Conservation (phyloP, 2,329 filamentous ascomycete species). For the Lizonia empirigonia region DNA sequence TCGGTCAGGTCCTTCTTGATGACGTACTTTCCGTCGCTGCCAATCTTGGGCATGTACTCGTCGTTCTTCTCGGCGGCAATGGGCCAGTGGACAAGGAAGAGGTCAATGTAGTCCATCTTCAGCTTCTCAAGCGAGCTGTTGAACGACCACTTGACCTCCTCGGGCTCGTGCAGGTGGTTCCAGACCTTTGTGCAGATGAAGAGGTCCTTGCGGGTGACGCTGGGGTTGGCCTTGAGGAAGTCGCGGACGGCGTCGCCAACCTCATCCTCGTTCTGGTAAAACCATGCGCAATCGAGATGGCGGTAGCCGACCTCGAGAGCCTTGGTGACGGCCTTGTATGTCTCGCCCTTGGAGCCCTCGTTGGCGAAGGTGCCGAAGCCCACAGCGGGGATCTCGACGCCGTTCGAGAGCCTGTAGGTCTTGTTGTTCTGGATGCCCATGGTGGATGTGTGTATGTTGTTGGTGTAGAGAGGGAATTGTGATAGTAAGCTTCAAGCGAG, state of each 20-base stretch:
- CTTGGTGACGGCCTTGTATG: slow-evolving; percentile 61
- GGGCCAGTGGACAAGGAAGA: slow-evolving; percentile 71
- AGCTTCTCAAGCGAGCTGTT: slow-evolving; percentile 69
- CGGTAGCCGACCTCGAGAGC: slow-evolving; percentile 67
- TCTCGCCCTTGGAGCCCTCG: slow-evolving; percentile 65
- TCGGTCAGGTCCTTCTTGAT: slow-evolving; percentile 70
- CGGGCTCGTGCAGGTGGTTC: slow-evolving; percentile 59
- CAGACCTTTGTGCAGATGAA: slow-evolving; percentile 79
- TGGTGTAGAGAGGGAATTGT: background rate
- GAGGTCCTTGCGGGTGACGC: slow-evolving; percentile 63
- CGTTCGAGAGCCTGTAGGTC: slow-evolving; percentile 61
- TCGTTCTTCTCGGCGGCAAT: slow-evolving; percentile 59
- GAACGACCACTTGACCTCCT: slow-evolving; percentile 65
- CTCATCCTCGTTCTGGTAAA: slow-evolving; percentile 74
- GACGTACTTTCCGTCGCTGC: slow-evolving; percentile 62
- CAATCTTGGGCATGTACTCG: slow-evolving; percentile 61
- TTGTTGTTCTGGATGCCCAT: slow-evolving; percentile 45
- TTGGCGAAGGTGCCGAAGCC: slow-evolving; percentile 76
- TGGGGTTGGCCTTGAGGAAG: slow-evolving; percentile 61
- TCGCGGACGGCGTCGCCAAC: slow-evolving; percentile 69
- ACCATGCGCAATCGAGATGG: slow-evolving; percentile 71
- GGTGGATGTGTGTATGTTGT: slow-evolving; percentile 12
- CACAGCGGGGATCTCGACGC: slow-evolving; percentile 68
- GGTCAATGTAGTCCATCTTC: slow-evolving; percentile 67
- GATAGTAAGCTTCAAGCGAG: slow-evolving; percentile 7